Conservation (phyloP, 345 rosid genomes). For the Eucalyptus decipiens region DNA sequence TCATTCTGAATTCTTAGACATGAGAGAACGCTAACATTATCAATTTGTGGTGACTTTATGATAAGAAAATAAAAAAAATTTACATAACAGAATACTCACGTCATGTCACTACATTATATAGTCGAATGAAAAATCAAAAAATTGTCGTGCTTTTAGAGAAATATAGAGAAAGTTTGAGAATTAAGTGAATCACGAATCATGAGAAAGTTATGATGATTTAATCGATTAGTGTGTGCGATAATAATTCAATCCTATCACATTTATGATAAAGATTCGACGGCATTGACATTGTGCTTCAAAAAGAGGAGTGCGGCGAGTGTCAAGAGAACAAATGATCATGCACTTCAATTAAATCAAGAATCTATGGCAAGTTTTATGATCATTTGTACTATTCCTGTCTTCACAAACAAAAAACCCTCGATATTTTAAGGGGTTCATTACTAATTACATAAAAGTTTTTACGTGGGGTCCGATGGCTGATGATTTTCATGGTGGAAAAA, state of each 20-base stretch:
- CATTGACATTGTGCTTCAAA: not conserved
- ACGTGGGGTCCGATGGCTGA: not conserved
- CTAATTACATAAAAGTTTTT: not conserved
- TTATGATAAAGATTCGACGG: too few relatives aligned
- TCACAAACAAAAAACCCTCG: not conserved
- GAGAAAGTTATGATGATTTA: too few relatives aligned
- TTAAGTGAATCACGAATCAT: too few relatives aligned
- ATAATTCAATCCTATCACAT: not conserved
- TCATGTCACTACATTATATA: fast-evolving
- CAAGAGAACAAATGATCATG: not conserved
- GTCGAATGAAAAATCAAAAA: too few relatives aligned
- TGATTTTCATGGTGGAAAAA: not conserved
- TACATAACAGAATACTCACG: fast-evolving
- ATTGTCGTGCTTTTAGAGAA: not conserved
- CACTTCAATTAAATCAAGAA: too few relatives aligned
- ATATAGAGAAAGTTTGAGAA: fast-evolving
- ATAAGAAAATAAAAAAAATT: too few relatives aligned
- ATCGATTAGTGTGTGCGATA: fast-evolving
- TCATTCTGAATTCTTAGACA: not conserved
- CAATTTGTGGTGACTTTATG: too few relatives aligned
- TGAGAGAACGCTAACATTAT: not conserved
- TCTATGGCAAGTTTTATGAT: too few relatives aligned
- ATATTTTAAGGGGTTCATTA: not conserved
- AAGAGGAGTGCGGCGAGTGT: not conserved
- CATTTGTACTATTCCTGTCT: not conserved